These are phyloP conservation scores for Cadophora gregata DNA, from an alignment of 2,329 filamentous ascomycete species.

Conservation along the genomic window DNA sequence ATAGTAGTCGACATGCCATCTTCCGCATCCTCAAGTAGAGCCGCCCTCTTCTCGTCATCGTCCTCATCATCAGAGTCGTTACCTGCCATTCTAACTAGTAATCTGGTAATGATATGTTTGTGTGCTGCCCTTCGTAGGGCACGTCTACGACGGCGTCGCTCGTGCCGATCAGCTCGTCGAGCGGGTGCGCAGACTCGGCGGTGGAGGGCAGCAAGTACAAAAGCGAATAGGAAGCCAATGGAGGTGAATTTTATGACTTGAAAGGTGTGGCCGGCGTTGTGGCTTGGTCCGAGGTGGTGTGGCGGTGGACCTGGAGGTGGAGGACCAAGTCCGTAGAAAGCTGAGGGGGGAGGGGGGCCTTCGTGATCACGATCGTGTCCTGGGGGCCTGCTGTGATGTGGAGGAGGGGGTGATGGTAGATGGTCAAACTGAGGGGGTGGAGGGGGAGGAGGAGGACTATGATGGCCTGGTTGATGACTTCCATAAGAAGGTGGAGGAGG, in stretches of 20 bases:
- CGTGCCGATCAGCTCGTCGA: slow-evolving; percentile 27
- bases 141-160: slow-evolving; percentile 31
- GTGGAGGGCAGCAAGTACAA: slow-evolving; percentile 36
- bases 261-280: slow-evolving; percentile 22
- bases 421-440: slow-evolving; percentile 12
- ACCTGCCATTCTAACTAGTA: slow-evolving; percentile 28
- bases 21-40: slow-evolving; percentile 32
- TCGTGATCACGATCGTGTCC: slow-evolving; percentile 6
- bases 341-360: slow-evolving; percentile 10
- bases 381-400: background rate
- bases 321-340: slow-evolving; percentile 12
- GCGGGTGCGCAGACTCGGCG: slow-evolving; percentile 30
- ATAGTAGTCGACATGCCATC: slow-evolving; percentile 35
- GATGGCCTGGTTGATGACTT: slow-evolving; percentile 19
- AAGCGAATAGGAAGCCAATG: slow-evolving; percentile 38
- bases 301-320: slow-evolving; percentile 23
- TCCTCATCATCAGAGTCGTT: slow-evolving; percentile 27
- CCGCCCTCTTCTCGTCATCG: slow-evolving; percentile 37
- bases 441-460: slow-evolving; percentile 19
- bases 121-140: slow-evolving; percentile 32
- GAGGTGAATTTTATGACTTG: slow-evolving; percentile 33
- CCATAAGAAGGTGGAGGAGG: slow-evolving; percentile 36
- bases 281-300: background rate
- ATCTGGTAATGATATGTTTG: slow-evolving; percentile 30
- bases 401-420: background rate